These are phyloP conservation scores for Yamadazyma membranifaciens DNA, from an alignment of 1,139 yeast genomes.

Conservation along the genomic window DNA sequence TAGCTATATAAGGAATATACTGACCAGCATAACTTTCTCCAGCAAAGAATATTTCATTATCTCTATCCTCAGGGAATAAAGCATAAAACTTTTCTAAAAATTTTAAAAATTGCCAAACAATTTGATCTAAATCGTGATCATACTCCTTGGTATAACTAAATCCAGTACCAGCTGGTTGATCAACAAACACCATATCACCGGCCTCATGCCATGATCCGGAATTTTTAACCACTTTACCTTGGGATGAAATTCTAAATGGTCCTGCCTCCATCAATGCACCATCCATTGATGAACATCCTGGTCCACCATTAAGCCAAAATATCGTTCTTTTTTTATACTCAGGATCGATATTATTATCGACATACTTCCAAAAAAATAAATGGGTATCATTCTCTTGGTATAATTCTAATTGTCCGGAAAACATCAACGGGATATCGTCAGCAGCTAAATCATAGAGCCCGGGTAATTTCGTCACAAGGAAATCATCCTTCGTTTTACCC, in stretches of 20 bases:
- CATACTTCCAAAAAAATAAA: constrained; percentile 80
- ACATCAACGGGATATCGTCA: constrained; percentile 52
- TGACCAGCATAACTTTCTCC: constrained; percentile 99
- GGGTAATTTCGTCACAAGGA: constrained; percentile 40
- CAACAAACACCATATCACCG: constrained; percentile 80
- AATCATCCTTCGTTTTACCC: constrained; percentile 19
- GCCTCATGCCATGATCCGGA: constrained; percentile 83
- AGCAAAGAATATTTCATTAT: constrained; percentile 70
- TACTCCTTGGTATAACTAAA: constrained; percentile 62
- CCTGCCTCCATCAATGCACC: constrained; percentile 95
- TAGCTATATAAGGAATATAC: constrained; percentile 85
- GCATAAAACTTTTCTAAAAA: constrained; percentile 69
- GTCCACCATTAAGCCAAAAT: constrained; percentile 95
- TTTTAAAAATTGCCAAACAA: constrained; percentile 57
- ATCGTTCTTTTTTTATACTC: constrained; percentile 45
- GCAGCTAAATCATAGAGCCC: constrained; percentile 33
- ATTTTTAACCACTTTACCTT: constrained; percentile 51
- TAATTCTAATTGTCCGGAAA: constrained; percentile 68
- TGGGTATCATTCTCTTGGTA: constrained; percentile 55
- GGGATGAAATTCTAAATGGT: constrained; percentile 64
- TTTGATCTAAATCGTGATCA: constrained; percentile 57
- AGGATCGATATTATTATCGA: constrained; percentile 31
- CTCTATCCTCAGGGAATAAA: constrained; percentile 70
- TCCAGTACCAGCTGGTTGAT: constrained; percentile 96
- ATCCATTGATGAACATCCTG: constrained; percentile 97